Base-by-base conservation (phyloP, 805 yeast species). In the Ogataea ganodermae region DNA sequence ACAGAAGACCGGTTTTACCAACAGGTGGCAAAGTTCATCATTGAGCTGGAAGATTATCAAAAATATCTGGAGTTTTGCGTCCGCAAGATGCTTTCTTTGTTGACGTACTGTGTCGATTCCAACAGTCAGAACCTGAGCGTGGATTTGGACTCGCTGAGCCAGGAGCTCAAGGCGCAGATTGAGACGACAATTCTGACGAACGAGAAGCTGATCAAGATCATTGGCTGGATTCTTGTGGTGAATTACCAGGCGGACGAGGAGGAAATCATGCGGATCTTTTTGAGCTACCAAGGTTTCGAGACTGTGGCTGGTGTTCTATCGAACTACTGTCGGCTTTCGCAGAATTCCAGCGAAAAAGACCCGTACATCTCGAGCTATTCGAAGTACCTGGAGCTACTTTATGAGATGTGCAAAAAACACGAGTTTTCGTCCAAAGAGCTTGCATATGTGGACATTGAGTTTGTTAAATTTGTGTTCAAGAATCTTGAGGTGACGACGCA, bases 251-350 rank as follows among this genome's bases (percentile, higher is more conserved):
- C 46, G 8, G 54, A 59, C 16, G 44, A 45, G 24, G 43, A 44
- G 1, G 55, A 68, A 4, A 67, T 79, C 1, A 56, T 80, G 33
- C 74, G 71, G 33, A 63, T 73, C 31, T 60, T 83, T 53, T 69
- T 75, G 39, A 77, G 80, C 36, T 81, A 69, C 52, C 75, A 75
- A 37, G 86, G 85, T 0, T 76, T 80, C 44, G 65, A 65, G 28
- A 75, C 74, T 1, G 56, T 83, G 1, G 44, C 53, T 27, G 50
- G 42, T 8, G 64, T 64, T 1, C 37, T 67, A 5, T 46, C 59
- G 16, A 62, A 65, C 42, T 65, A 62, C 44, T 42, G 51, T 16
- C 52, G 52, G 2, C 45, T 66, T 18, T 55, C 77, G 20, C 79
- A 78, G 1, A 71, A 75, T 32, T 58, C 60, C 8, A 59, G 75